phyloP scores from a whole-genome alignment of 805 yeast genomes.

The Spathaspora hagerdaliae region DNA sequence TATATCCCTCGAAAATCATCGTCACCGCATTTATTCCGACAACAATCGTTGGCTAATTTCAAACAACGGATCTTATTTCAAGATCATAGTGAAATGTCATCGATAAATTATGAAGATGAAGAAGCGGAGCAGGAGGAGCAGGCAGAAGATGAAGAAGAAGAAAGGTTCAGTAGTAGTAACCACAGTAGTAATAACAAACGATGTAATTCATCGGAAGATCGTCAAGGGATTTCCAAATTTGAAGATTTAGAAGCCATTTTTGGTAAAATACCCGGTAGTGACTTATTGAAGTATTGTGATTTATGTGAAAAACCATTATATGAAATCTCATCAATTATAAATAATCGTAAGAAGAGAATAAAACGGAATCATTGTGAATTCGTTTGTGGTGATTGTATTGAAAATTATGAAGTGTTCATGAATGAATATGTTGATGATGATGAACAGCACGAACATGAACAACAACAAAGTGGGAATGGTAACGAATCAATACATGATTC shows the following conservation, averaged over 20 bases:
- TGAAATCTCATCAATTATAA: conserved; percentile 45
- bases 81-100: background rate
- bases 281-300: conserved; percentile 50
- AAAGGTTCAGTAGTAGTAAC: background rate
- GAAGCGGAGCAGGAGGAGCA: background rate
- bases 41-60: conserved; percentile 36
- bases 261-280: conserved; percentile 36
- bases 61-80: conserved; percentile 12
- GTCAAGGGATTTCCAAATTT: background rate
- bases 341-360: conserved; percentile 7
- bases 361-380: conserved; percentile 42
- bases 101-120: background rate
- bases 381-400: conserved; percentile 61
- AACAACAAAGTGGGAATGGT: conserved; percentile 4
- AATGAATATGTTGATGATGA: conserved; percentile 25
- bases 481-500: background rate
- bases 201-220: background rate
- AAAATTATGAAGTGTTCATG: conserved; percentile 49
- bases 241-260: conserved; percentile 34
- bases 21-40: conserved; percentile 16
- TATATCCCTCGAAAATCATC: conserved; percentile 28
- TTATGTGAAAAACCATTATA: conserved; percentile 68
- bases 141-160: background rate
- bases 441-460: background rate
- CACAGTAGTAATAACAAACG: background rate